Base-by-base conservation (phyloP, 345 rosid genomes). In the Turritis glabra region DNA sequence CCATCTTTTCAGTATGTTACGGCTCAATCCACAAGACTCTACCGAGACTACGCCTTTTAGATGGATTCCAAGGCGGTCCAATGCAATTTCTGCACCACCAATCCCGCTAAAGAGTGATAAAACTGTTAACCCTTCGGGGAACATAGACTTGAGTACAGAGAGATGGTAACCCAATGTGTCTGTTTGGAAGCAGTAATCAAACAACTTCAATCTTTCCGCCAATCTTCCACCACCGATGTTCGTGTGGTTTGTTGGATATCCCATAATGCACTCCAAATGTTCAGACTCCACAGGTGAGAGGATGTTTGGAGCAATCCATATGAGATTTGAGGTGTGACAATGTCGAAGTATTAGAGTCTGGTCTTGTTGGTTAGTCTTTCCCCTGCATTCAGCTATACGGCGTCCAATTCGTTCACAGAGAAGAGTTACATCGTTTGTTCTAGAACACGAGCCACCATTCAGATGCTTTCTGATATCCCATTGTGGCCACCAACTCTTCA, bases 401-500 rank as follows among this genome's bases (percentile, higher is more conserved):
- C 73, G 81, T 33, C 85, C 89, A 60, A 90, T 82, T 64, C 86
- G 76, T 23, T 82, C 88, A 74, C 95, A 89, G n/a, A 94, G 82
- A 61, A 56, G 77, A 73, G 86, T 65, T 52, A 72, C 55, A 29
- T 86, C 88, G 18, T 52, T 41, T 1, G 72, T 77, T 51, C 67
- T 82, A 25, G 79, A 80, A 74, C 53, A 77, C 43, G 72, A 58
- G 4, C 78, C 65, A 2, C 76, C 65, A 69, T 69, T 89, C 73
- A 95, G 38, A 52, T 89, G 86, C 79, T 80, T 86, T 86, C 99
- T 88, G 1, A 92, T 82, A 82, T 95, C 99, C 99, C 99, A 92
- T 21, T 82, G 78, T 30, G 99, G 97, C 96, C 98, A 90, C 97
- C 97, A 95, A 59, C 84, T 89, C 84, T 84, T 88, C 37, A 80